A percentile compares a stretch with the other conserved stretches of the same genome.
Evolutionary conservation across 2,329 filamentous ascomycete genomes (phyloP).

Genomic region (Aspergillus neoniger): DNA sequence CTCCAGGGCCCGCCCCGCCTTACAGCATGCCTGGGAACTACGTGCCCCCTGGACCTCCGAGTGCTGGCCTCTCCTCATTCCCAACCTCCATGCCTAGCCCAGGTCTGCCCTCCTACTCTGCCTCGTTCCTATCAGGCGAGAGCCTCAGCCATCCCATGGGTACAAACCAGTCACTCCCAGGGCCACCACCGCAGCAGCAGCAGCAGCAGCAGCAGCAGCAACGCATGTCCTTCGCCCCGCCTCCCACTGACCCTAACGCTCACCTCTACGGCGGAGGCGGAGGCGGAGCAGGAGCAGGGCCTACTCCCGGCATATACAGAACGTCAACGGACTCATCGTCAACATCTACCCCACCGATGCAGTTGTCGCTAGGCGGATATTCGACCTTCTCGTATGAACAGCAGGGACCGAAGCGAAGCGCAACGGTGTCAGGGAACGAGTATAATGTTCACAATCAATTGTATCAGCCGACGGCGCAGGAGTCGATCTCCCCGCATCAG

Average conservation of each 20-base stretch:
- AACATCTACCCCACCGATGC: slow-evolving; percentile 25
- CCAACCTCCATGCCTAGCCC: slow-evolving; percentile 31
- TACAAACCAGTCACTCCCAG: neutral
- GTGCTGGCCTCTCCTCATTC: slow-evolving; percentile 34
- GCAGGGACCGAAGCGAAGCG: slow-evolving; percentile 22
- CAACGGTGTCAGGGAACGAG: slow-evolving; percentile 27
- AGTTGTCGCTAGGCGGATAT: slow-evolving; percentile 39
- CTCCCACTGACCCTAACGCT: slow-evolving; percentile 37
- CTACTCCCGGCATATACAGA: neutral
- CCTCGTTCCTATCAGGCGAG: slow-evolving; percentile 23
- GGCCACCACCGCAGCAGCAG: neutral
- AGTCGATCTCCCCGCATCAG: slow-evolving; percentile 40
- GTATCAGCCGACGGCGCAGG: slow-evolving; percentile 49
- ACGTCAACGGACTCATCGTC: slow-evolving; percentile 8
- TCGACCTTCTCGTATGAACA: slow-evolving; percentile 47
- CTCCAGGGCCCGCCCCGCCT: slow-evolving; percentile 24
- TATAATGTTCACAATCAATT: slow-evolving; percentile 51
- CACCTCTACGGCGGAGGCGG: slow-evolving; percentile 30
- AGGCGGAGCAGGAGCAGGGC: slow-evolving; percentile 1
- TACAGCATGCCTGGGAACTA: slow-evolving; percentile 32
- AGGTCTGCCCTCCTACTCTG: slow-evolving; percentile 32
- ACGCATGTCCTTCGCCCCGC: slow-evolving; percentile 32
- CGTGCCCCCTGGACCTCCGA: slow-evolving; percentile 37
- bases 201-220: neutral
- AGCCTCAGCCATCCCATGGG: slow-evolving; percentile 7